phyloP scores from a whole-genome alignment of 2,329 filamentous ascomycete genomes.

The Tolypocladium tundrense region DNA sequence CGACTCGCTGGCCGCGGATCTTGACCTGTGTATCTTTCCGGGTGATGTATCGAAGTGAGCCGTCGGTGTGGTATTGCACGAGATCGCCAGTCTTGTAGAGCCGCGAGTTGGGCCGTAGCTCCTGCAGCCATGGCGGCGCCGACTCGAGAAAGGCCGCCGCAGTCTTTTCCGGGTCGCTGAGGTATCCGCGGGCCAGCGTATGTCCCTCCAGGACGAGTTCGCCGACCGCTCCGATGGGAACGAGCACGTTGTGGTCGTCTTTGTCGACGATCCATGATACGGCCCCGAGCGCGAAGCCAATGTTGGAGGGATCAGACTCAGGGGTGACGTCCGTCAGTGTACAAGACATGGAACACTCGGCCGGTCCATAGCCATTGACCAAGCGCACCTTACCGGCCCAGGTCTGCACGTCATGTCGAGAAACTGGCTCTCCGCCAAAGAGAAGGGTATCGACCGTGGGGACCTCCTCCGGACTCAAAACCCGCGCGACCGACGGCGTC shows the following conservation, averaged over 20 bases:
- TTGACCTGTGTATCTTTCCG: conserved; percentile 51
- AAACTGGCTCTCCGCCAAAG: conserved; percentile 1
- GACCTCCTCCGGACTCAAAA: neutral
- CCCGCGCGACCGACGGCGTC: neutral
- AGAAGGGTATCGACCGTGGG: conserved; percentile 1
- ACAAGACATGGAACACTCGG: conserved; percentile 4
- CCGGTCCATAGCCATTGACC: conserved; percentile 4
- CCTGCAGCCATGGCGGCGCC: conserved; percentile 15
- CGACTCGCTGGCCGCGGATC: conserved; percentile 47
- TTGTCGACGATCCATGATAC: conserved; percentile 20
- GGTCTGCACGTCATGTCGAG: neutral
- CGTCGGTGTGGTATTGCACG: conserved; percentile 29
- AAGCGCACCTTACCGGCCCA: conserved; percentile 1
- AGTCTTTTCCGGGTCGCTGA: conserved; percentile 35
- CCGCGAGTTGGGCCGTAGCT: neutral
- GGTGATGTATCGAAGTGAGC: conserved; percentile 32
- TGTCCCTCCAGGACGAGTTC: conserved; percentile 31
- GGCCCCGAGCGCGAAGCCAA: neutral
- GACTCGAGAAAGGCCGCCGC: conserved; percentile 30
- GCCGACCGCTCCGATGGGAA: conserved; percentile 20
- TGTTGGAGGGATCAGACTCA: conserved; percentile 1
- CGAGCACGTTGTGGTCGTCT: conserved; percentile 14
- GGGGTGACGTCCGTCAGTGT: neutral
- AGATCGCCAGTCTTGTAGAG: conserved; percentile 41
- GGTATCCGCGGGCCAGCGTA: conserved; percentile 36